These are phyloP conservation scores for Fusarium albidum DNA, from an alignment of 2,329 filamentous ascomycete genomes.

Conservation along the genomic window DNA sequence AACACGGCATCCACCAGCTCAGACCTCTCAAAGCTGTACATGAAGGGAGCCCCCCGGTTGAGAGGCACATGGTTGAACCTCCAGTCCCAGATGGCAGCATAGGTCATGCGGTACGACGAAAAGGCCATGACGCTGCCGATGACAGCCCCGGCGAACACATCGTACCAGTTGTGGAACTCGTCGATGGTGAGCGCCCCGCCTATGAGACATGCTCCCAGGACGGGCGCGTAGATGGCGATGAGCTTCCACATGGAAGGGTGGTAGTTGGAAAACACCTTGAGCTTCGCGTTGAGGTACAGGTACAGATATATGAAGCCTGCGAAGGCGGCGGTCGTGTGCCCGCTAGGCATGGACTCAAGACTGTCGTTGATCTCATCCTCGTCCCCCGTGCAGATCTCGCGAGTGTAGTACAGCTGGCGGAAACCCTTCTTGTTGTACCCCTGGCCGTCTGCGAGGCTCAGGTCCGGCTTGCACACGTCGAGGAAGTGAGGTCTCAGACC, in stretches of 20 bases:
- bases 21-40: slow-evolving; percentile 52
- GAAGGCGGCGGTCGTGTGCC: slow-evolving; percentile 78
- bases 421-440: slow-evolving; percentile 62
- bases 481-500: slow-evolving; percentile 78
- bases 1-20: slow-evolving; percentile 64
- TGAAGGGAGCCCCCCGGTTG: slow-evolving; percentile 63
- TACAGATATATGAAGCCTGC: slow-evolving; percentile 75
- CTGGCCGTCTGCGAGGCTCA: slow-evolving; percentile 26
- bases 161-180: slow-evolving; percentile 80
- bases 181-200: slow-evolving; percentile 76
- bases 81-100: slow-evolving; percentile 74
- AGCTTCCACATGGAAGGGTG: slow-evolving; percentile 80
- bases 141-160: slow-evolving; percentile 70
- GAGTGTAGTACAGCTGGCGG: slow-evolving; percentile 71
- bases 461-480: slow-evolving; percentile 69
- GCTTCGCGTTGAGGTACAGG: slow-evolving; percentile 80
- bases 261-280: slow-evolving; percentile 78
- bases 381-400: slow-evolving; percentile 75
- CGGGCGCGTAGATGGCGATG: slow-evolving; percentile 68
- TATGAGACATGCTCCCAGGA: slow-evolving; percentile 73
- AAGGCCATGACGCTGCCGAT: slow-evolving; percentile 74
- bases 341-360: slow-evolving; percentile 76
- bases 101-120: slow-evolving; percentile 71
- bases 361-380: slow-evolving; percentile 70
- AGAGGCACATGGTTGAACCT: slow-evolving; percentile 71